Percentiles rank a stretch among this genome's conserved stretches.
These are phyloP conservation scores for Microthyrium microscopicum DNA, from an alignment of 2,329 filamentous ascomycete species.

Conservation along the genomic window DNA sequence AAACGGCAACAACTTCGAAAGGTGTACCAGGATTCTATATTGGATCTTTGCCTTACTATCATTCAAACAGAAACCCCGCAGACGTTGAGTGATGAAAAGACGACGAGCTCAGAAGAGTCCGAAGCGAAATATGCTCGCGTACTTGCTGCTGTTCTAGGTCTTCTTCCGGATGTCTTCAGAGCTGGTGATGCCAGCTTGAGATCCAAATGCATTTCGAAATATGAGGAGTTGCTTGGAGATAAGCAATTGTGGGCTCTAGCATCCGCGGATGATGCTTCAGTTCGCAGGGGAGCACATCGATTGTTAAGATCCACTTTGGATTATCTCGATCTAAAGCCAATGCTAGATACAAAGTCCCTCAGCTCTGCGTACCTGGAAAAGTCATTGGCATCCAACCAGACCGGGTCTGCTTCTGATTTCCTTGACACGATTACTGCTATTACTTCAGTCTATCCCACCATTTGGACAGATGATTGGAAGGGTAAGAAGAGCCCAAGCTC, in stretches of 20 bases:
- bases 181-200: constrained; percentile 42
- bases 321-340: constrained; percentile 23
- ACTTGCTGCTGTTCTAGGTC: constrained; percentile 39
- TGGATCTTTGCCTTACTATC: constrained; percentile 68
- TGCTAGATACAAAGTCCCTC: constrained; percentile 31
- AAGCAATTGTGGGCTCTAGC: constrained; percentile 44
- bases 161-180: constrained; percentile 38
- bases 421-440: constrained; percentile 49
- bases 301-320: constrained; percentile 29
- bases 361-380: constrained; percentile 58
- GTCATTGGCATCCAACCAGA: constrained; percentile 54
- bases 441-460: constrained; percentile 45
- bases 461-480: constrained; percentile 55
- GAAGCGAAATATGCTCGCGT: constrained; percentile 75
- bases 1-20: constrained; percentile 65
- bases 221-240: constrained; percentile 50
- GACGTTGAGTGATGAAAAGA: constrained; percentile 79
- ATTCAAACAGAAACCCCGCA: constrained; percentile 59
- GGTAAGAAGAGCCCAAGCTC: constrained; percentile 39
- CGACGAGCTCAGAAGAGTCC: constrained; percentile 68
- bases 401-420: constrained; percentile 57
- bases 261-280: constrained; percentile 37
- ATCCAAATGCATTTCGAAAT: too few species aligned
- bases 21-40: constrained; percentile 62
- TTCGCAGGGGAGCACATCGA: constrained; percentile 40